These are phyloP conservation scores for Ceratocystis albifundus DNA, from an alignment of 2,329 filamentous ascomycete genomes.

Conservation along the genomic window DNA sequence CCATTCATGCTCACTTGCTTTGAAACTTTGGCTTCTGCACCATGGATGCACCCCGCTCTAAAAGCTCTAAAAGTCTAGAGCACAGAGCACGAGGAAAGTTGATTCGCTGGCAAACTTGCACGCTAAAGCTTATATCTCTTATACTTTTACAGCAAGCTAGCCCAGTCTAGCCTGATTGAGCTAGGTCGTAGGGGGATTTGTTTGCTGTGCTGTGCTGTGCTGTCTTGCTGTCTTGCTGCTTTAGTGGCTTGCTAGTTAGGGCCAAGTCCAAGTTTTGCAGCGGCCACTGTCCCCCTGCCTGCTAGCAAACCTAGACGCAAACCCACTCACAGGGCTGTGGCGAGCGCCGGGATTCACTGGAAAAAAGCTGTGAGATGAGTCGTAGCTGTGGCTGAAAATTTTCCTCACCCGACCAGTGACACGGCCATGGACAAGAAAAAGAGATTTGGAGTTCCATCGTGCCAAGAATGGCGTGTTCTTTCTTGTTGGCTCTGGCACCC, in stretches of 20 bases:
- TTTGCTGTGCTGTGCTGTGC: background rate
- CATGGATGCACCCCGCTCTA: background rate
- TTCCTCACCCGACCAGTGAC: too few relatives aligned
- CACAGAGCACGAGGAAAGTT: background rate
- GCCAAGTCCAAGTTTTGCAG: too few relatives aligned
- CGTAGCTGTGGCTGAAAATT: too few relatives aligned
- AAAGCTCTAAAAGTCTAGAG: background rate
- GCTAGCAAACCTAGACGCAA: too few relatives aligned
- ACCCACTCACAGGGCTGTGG: background rate
- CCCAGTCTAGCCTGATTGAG: background rate
- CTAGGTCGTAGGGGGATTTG: background rate
- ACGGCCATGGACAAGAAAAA: too few relatives aligned
- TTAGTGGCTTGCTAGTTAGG: too few relatives aligned
- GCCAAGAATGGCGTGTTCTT: background rate
- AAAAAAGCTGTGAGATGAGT: too few relatives aligned
- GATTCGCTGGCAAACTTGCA: background rate
- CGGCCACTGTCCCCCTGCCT: too few relatives aligned
- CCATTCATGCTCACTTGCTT: background rate
- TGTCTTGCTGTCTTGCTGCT: background rate
- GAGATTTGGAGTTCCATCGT: background rate
- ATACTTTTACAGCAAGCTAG: background rate
- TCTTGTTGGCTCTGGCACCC: background rate
- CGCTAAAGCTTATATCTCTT: background rate
- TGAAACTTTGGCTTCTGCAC: slow-evolving; percentile 1
- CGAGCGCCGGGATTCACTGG: background rate